Evolutionary conservation across 1,284 basidiomycete species (phyloP).

Genomic region (Sanghuangporus baumii): DNA sequence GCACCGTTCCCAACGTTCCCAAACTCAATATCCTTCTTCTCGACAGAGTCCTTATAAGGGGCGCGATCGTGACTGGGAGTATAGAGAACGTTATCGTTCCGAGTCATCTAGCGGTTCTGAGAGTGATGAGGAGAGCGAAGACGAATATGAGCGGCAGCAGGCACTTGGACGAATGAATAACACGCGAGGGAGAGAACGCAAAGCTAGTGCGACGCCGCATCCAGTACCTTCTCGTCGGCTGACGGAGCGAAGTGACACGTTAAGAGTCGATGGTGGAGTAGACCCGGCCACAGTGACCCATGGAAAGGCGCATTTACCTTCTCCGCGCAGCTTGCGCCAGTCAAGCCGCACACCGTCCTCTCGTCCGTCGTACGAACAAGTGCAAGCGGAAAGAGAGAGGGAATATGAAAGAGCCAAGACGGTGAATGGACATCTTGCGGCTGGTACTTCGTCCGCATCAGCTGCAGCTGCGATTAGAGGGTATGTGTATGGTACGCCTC

Average conservation of each 20-base stretch:
- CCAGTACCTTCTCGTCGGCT: background rate
- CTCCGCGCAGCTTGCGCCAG: constrained; percentile 10
- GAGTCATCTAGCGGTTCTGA: background rate
- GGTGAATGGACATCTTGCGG: background rate
- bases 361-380: constrained; percentile 10
- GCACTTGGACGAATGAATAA: background rate
- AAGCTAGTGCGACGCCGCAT: constrained; percentile 2
- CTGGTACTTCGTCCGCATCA: background rate
- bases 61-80: background rate
- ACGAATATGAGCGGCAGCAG: background rate
- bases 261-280: background rate
- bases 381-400: background rate
- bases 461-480: background rate
- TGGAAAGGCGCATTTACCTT: constrained; percentile 5
- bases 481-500: constrained; percentile 9
- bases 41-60: background rate
- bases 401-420: background rate
- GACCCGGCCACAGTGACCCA: background rate
- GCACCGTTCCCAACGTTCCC: background rate
- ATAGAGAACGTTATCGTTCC: background rate
- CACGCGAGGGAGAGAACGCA: background rate
- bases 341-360: constrained; percentile 12
- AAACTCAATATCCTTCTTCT: background rate
- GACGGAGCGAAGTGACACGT: constrained; percentile 6
- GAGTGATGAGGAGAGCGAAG: background rate